Evolutionary conservation across 2,329 filamentous ascomycete genomes (phyloP), one percentile per base, ranked within the genome.

Genomic region (Xylariomycetidae sp.): DNA sequence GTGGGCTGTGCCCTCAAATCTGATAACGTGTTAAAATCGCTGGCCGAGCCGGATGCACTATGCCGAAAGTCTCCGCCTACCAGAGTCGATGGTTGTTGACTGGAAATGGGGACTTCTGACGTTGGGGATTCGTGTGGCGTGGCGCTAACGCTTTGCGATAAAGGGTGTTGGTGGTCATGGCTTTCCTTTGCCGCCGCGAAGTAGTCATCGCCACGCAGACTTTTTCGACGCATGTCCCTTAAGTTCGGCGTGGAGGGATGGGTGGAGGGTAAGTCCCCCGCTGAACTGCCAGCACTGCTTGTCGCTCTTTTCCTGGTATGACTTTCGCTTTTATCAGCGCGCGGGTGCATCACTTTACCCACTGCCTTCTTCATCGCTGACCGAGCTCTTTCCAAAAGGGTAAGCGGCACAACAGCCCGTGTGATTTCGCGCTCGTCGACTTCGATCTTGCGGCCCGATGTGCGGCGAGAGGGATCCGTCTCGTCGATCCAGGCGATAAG

Each of bases 371-470:
- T 81, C 31, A 93, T 74, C 24, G 79, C 85, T 10, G 85, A 93
- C 29, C 80, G 78, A 31, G 92, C 84, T 20, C 87, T 81, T 53
- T 95, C 86, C 14, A 96, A 70, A 42, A 95, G 79, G 6, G 83
- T 89, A 31, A 95, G 77, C 22, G 89, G 89, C 12, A 94, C 82
- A 35, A 98, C 92, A 36, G 92, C 92, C 35, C 79, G 77, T 28
- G 87, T 89, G 50, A 98, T 79, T 60, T 98, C 92, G 52, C 80
- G 80, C 46, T 86, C 87, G 38, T 94, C 89, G 29, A 96, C 86
- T 57, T 95, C 82, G 49, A 98, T 96, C 59, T 79, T 87, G 54
- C 83, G 80, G 45, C 87, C 88, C 36, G 85, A 77, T 19, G 79
- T 82, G 39, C 82, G 82, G 22, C 81, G 75, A 23, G 78, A 80